phyloP scores from a whole-genome alignment of 176 grass and related monocot species.

The Rhynchospora tenuis region DNA sequence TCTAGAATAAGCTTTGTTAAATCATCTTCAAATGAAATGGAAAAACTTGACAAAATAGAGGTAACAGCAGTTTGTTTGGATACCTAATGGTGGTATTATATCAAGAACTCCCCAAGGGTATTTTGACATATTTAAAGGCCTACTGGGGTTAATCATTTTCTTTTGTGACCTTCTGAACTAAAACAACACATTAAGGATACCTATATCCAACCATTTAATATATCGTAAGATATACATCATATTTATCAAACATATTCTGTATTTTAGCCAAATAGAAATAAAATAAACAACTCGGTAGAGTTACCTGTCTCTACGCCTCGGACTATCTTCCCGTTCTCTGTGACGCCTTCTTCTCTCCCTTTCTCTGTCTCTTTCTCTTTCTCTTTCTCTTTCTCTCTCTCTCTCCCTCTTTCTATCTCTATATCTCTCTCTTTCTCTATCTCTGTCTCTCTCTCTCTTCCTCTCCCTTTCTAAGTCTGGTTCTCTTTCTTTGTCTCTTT shows the following conservation, averaged over 20 bases:
- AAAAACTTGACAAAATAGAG: not conserved
- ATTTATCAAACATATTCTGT: not conserved
- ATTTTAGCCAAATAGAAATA: not conserved
- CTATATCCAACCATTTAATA: constrained; percentile 8
- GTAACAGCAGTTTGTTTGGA: not conserved
- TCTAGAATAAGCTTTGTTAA: not conserved
- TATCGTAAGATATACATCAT: not conserved
- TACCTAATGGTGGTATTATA: not conserved
- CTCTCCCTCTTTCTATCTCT: not conserved
- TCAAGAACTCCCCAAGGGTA: not conserved
- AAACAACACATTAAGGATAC: not conserved
- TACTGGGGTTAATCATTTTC: not conserved
- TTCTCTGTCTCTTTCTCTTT: constrained; percentile 3
- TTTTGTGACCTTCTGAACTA: not conserved
- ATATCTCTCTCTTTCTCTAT: not conserved
- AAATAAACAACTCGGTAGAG: not conserved
- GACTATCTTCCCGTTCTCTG: constrained; percentile 7
- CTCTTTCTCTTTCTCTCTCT: not conserved
- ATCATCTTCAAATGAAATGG: not conserved
- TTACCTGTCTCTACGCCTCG: constrained; percentile 10
- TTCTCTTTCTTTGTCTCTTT: constrained; percentile 14
- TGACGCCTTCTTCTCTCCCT: constrained; percentile 15
- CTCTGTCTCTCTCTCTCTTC: not conserved
- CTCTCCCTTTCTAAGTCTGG: not conserved
- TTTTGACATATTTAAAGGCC: not conserved